These are phyloP conservation scores for Proteromonas lacertae DNA, from an alignment of 352 stramenopile species.

Conservation along the genomic window DNA sequence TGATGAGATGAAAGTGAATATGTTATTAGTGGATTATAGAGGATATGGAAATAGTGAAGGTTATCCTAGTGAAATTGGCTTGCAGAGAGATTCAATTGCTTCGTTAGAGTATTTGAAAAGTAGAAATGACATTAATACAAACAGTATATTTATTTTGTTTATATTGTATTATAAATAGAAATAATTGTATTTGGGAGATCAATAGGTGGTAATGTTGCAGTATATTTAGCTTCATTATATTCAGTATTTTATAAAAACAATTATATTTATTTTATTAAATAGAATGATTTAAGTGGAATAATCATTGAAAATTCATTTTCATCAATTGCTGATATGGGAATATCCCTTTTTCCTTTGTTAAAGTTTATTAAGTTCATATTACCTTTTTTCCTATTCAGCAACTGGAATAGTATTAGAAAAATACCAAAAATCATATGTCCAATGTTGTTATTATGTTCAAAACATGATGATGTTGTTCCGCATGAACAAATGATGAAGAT, in stretches of 20 bases:
- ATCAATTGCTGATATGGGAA: slow-evolving; percentile 14
- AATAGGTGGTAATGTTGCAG: slow-evolving; percentile 14
- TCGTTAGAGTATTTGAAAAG: slow-evolving; percentile 3
- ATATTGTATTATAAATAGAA: not conserved
- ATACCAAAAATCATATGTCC: slow-evolving; percentile 23
- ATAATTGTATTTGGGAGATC: slow-evolving; percentile 14
- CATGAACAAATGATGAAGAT: too few species aligned
- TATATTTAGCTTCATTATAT: slow-evolving; percentile 5
- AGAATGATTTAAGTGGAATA: slow-evolving; percentile 8
- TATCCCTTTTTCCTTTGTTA: slow-evolving; percentile 12
- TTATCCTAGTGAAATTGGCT: slow-evolving; percentile 8
- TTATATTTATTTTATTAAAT: too few species aligned
- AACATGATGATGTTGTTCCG: too few species aligned
- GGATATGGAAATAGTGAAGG: slow-evolving; percentile 10
- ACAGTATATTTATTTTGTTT: not conserved
- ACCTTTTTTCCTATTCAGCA: slow-evolving; percentile 8
- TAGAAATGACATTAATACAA: not conserved
- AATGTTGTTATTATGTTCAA: slow-evolving; percentile 49
- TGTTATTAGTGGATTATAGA: slow-evolving; percentile 17
- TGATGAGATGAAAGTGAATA: slow-evolving; percentile 10
- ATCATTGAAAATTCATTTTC: slow-evolving; percentile 19
- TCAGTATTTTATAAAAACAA: too few species aligned
- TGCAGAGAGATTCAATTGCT: slow-evolving; percentile 11
- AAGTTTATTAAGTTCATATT: slow-evolving; percentile 10
- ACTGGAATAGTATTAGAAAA: slow-evolving; percentile 6